Conservation (phyloP, 192 early-diverging fungal genomes). For the Podochytrium sp. region DNA sequence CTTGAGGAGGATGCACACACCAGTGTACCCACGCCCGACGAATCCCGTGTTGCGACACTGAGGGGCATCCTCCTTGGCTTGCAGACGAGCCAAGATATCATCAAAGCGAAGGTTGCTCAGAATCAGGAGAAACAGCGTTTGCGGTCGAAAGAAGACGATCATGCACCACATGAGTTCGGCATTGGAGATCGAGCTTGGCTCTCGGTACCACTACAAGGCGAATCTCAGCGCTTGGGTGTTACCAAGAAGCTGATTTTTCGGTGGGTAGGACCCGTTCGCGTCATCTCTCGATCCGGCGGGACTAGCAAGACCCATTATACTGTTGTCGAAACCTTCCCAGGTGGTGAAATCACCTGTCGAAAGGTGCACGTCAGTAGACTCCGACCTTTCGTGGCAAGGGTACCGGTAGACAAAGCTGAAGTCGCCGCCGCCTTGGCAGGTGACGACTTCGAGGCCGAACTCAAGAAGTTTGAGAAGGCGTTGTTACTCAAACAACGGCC, state of each 20-base stretch:
- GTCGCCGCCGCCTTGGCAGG: neutral
- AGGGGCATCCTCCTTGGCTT: neutral
- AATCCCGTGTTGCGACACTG: neutral
- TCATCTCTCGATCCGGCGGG: neutral
- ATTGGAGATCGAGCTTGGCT: neutral
- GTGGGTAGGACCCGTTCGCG: slow-evolving; percentile 2
- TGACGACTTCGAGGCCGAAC: neutral
- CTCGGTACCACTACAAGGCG: neutral
- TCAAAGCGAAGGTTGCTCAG: neutral
- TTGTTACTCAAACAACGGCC: neutral
- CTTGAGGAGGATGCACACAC: neutral
- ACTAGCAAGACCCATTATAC: neutral
- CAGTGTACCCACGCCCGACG: neutral
- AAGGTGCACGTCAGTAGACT: slow-evolving; percentile 4
- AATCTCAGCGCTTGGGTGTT: neutral
- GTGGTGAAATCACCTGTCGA: neutral
- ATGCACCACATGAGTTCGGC: neutral
- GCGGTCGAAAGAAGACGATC: neutral
- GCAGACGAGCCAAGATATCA: neutral
- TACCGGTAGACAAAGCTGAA: neutral
- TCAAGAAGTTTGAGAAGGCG: neutral
- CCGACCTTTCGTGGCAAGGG: neutral
- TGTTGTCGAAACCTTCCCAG: slow-evolving; percentile 1
- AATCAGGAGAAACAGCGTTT: neutral
- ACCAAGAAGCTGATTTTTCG: neutral